Evolutionary conservation across 208 protist genomes (phyloP).

Genomic region (Trichomonas gallinae): DNA sequence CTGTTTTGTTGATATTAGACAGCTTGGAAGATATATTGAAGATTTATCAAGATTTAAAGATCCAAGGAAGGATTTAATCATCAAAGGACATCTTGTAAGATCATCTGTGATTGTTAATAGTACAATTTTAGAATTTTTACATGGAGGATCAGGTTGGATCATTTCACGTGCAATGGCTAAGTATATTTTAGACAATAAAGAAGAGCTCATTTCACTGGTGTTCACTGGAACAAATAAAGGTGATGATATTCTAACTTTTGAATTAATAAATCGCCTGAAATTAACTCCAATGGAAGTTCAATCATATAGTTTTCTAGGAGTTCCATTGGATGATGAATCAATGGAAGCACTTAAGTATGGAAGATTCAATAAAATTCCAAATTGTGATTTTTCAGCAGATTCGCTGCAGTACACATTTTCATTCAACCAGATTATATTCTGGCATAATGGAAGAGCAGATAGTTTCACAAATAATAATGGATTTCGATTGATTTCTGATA

Average conservation of each 20-base stretch:
- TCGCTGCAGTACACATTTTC: not conserved
- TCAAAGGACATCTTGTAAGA: not conserved
- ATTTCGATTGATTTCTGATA: too few relatives aligned
- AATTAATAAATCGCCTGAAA: not conserved
- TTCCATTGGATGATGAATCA: not conserved
- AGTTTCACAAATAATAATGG: not conserved
- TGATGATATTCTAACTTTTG: not conserved
- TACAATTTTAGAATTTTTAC: not conserved
- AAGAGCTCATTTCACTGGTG: not conserved
- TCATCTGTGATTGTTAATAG: too few relatives aligned
- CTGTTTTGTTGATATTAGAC: not conserved
- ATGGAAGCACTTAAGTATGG: not conserved
- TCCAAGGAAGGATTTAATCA: not conserved
- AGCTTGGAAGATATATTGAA: not conserved
- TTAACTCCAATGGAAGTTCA: not conserved
- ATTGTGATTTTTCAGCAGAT: not conserved
- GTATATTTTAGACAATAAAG: not conserved
- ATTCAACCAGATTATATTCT: not conserved
- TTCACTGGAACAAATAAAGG: not conserved
- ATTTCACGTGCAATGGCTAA: not conserved
- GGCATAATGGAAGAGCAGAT: not conserved
- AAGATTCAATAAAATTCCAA: not conserved
- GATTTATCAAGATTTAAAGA: not conserved
- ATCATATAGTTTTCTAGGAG: not conserved
- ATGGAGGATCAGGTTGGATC: not conserved